Conservation (phyloP, 1,139 yeast species). For the Saccharomyces pastorianus region DNA sequence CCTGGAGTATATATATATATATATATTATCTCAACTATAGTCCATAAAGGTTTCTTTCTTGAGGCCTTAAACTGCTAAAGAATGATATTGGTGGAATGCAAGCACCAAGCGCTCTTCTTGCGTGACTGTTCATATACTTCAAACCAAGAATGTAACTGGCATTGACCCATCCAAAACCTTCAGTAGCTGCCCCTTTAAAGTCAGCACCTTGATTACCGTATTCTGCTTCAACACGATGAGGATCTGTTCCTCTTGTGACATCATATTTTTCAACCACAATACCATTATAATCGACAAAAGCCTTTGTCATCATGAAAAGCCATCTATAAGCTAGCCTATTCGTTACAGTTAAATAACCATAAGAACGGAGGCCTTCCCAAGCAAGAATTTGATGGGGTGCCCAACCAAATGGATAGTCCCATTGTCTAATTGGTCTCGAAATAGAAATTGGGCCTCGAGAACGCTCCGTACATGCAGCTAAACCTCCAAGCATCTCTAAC, state of each 20-base stretch:
- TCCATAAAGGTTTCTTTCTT: background rate
- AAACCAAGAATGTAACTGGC: constrained; percentile 76
- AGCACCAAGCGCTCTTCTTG: constrained; percentile 72
- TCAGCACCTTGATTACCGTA: constrained; percentile 95
- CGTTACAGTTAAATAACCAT: constrained; percentile 62
- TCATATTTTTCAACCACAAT: constrained; percentile 94
- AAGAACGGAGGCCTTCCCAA: constrained; percentile 76
- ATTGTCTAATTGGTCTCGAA: constrained; percentile 78
- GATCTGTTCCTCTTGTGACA: constrained; percentile 73
- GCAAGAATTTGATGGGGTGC: constrained; percentile 96
- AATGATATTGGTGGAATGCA: constrained; percentile 79
- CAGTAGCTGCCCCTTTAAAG: constrained; percentile 88
- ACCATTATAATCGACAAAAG: constrained; percentile 90
- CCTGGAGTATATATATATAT: background rate
- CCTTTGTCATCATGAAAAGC: constrained; percentile 82
- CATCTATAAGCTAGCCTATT: constrained; percentile 76
- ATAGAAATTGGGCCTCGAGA: constrained; percentile 69
- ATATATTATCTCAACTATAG: background rate
- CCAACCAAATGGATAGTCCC: constrained; percentile 99
- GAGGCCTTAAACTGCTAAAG: constrained; percentile 42
- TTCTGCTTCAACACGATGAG: constrained; percentile 91
- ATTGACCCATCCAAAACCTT: constrained; percentile 97
- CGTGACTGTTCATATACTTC: constrained; percentile 60
- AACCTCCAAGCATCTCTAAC: constrained; percentile 82
- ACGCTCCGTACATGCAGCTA: constrained; percentile 74